phyloP scores from a whole-genome alignment of 495 filamentous ascomycete species.

The Venustampulla echinocandica region DNA sequence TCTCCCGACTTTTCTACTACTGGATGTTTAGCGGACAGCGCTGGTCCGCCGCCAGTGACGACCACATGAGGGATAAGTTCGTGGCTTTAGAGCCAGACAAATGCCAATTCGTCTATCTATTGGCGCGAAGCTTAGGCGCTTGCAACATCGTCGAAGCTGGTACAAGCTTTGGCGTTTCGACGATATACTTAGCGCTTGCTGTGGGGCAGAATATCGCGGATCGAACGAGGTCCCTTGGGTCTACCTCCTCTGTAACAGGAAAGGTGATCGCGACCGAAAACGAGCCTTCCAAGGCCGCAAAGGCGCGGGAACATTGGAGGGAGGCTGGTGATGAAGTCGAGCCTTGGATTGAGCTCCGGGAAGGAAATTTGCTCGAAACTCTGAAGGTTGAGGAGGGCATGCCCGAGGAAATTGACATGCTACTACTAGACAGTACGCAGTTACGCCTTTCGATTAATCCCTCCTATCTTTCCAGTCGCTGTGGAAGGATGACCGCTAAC shows the following conservation, averaged over 20 bases:
- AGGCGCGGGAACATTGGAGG: constrained; percentile 39
- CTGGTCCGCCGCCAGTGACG: constrained; percentile 5
- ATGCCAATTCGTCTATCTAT: constrained; percentile 39
- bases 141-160: constrained; percentile 47
- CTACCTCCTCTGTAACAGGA: no score
- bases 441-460: no score
- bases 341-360: constrained; percentile 40
- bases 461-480: neutral
- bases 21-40: no score
- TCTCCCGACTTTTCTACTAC: no score
- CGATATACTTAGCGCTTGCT: constrained; percentile 51
- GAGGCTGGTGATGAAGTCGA: constrained; percentile 35
- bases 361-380: constrained; percentile 46
- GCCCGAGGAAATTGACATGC: constrained; percentile 38
- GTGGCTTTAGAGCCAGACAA: constrained; percentile 47
- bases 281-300: constrained; percentile 36
- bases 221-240: no score
- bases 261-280: constrained; percentile 48
- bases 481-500: constrained; percentile 1
- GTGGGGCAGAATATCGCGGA: constrained; percentile 39
- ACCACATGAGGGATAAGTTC: constrained; percentile 40
- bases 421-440: constrained; percentile 50
- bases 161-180: constrained; percentile 51
- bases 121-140: constrained; percentile 32
- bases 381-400: constrained; percentile 33